A percentile compares a stretch with the other conserved stretches of the same genome.
Evolutionary conservation across 306 rosid species (phyloP).

Genomic region (Parietaria judaica): DNA sequence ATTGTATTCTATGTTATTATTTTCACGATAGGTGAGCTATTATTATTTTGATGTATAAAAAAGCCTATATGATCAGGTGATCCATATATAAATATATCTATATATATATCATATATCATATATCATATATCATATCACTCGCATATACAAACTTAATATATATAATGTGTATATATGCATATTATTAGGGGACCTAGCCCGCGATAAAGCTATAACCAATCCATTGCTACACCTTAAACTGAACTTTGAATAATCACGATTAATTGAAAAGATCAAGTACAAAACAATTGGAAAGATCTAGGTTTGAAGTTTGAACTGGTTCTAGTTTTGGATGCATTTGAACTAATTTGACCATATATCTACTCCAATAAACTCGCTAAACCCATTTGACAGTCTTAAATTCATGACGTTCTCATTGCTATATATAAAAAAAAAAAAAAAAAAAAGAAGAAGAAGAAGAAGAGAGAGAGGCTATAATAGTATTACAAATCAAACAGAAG

Average conservation of each 20-base stretch:
- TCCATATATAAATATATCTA: not conserved
- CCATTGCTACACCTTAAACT: not conserved
- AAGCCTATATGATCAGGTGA: too few relatives aligned
- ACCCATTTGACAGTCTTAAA: too few relatives aligned
- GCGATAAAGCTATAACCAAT: not conserved
- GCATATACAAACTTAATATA: not conserved
- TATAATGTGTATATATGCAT: not conserved
- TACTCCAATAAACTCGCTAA: not conserved
- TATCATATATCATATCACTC: too few relatives aligned
- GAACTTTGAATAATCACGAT: not conserved
- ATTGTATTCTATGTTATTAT: not conserved
- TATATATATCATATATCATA: too few relatives aligned
- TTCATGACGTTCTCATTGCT: not conserved
- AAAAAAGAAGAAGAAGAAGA: too few relatives aligned
- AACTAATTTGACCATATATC: not conserved
- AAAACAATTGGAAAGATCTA: not conserved
- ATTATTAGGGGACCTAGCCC: not conserved
- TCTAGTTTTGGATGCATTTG: not conserved
- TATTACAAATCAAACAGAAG: too few relatives aligned
- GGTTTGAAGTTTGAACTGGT: not conserved
- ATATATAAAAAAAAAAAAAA: not conserved
- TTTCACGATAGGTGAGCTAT: not conserved
- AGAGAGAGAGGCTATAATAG: too few relatives aligned
- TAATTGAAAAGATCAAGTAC: not conserved
- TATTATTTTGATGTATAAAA: too few relatives aligned